Evolutionary conservation across 2,329 filamentous ascomycete genomes (phyloP).

Genomic region (Elsinoe perseae): DNA sequence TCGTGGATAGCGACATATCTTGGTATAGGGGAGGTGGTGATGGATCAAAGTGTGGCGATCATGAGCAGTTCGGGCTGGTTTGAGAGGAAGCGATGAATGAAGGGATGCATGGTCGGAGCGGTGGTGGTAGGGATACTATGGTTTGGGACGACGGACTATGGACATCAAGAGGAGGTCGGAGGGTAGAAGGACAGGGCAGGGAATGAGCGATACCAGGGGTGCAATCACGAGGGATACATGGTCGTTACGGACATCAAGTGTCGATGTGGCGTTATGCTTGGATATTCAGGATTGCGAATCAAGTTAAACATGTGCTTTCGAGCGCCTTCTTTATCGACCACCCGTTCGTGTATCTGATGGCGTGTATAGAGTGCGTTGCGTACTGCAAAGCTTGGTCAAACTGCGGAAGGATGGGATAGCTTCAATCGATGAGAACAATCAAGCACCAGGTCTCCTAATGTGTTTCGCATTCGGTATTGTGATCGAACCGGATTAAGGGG

Average conservation of each 20-base stretch:
- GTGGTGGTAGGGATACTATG: background rate
- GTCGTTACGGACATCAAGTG: background rate
- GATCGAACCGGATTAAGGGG: too few relatives aligned
- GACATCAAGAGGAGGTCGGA: background rate
- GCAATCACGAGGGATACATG: background rate
- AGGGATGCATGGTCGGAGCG: background rate
- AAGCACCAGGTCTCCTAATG: too few relatives aligned
- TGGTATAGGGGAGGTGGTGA: slow-evolving; percentile 91
- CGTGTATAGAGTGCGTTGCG: too few relatives aligned
- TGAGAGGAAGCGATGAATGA: slow-evolving; percentile 70
- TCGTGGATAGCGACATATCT: slow-evolving; percentile 86
- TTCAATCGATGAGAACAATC: too few relatives aligned
- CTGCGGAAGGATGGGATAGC: too few relatives aligned
- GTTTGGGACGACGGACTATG: background rate
- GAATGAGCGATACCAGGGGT: background rate
- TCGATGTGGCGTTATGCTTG: background rate
- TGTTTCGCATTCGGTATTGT: too few relatives aligned
- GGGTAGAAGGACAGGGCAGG: background rate
- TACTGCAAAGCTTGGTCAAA: too few relatives aligned
- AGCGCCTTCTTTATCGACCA: too few relatives aligned
- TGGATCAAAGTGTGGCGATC: slow-evolving; percentile 93
- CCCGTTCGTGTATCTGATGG: too few relatives aligned
- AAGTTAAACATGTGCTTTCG: too few relatives aligned
- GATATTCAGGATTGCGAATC: background rate
- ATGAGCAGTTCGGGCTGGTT: slow-evolving; percentile 85